Conservation (phyloP, 495 filamentous ascomycete species). For the Penicillium antarcticum region DNA sequence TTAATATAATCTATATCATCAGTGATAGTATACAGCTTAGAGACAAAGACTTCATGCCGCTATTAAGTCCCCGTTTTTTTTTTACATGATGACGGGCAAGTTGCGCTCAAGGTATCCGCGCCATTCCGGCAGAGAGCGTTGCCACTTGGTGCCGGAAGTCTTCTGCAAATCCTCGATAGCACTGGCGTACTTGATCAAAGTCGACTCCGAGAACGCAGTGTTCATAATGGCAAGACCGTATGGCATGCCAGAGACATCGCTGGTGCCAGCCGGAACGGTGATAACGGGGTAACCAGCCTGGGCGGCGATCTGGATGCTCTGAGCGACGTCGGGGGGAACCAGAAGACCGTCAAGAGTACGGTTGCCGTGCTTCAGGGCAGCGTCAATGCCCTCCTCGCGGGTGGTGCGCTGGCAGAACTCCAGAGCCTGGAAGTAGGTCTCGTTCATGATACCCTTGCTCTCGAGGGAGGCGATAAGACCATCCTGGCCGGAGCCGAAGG, state of each 20-base stretch:
- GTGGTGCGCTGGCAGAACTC: conserved; percentile 55
- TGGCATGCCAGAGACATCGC: conserved; percentile 58
- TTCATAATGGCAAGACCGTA: conserved; percentile 66
- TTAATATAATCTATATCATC: conserved; percentile 1
- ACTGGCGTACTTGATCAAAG: conserved; percentile 60
- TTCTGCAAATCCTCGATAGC: conserved; percentile 66
- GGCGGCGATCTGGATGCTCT: conserved; percentile 54
- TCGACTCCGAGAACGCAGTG: conserved; percentile 61
- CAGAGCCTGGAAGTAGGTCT: conserved; percentile 63
- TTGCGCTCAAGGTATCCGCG: conserved; percentile 47
- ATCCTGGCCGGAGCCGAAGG: conserved; percentile 70
- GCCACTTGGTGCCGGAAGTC: conserved; percentile 29
- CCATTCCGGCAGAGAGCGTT: conserved; percentile 51
- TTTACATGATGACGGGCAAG: conserved; percentile 43
- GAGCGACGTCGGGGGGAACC: conserved; percentile 64
- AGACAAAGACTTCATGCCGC: neutral
- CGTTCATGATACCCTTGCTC: conserved; percentile 58
- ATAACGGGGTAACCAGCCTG: conserved; percentile 68
- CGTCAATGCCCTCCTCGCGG: conserved; percentile 65
- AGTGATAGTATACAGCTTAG: conserved; percentile 2
- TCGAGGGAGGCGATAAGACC: conserved; percentile 59
- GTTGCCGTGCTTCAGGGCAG: conserved; percentile 51
- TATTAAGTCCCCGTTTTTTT: neutral
- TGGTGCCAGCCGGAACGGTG: conserved; percentile 60
- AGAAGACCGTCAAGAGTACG: conserved; percentile 56